These are phyloP conservation scores for Pulveroboletus ravenelii DNA, from an alignment of 768 basidiomycete genomes.

Conservation along the genomic window DNA sequence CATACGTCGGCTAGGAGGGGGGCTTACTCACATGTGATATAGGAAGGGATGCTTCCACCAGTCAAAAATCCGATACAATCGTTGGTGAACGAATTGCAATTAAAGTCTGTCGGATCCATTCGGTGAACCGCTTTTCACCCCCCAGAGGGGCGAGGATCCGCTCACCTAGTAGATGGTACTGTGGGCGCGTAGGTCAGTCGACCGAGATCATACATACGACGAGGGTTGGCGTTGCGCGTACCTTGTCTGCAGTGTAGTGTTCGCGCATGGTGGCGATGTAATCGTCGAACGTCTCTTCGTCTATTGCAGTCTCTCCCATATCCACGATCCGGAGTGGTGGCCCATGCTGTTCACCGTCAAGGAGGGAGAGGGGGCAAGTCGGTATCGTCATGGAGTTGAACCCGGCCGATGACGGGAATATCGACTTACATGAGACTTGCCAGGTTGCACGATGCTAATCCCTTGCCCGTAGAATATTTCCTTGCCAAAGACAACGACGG, in stretches of 20 bases:
- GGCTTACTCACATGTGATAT: slow-evolving; percentile 60
- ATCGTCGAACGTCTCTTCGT: slow-evolving; percentile 81
- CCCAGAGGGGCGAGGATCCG: background rate
- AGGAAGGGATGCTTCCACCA: slow-evolving; percentile 72
- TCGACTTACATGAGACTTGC: slow-evolving; percentile 71
- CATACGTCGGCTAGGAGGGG: background rate
- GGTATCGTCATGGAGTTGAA: too few species aligned
- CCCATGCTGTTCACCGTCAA: slow-evolving; percentile 66
- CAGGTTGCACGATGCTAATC: slow-evolving; percentile 65
- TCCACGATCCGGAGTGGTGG: slow-evolving; percentile 63
- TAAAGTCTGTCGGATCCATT: slow-evolving; percentile 57
- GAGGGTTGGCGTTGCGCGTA: slow-evolving; percentile 30
- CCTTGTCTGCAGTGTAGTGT: slow-evolving; percentile 88
- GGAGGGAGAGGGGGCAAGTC: background rate
- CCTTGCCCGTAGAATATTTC: slow-evolving; percentile 93
- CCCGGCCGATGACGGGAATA: background rate
- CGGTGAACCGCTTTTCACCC: background rate
- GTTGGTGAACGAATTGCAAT: slow-evolving; percentile 93
- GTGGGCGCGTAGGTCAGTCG: background rate
- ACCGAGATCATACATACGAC: background rate
- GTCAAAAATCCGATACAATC: slow-evolving; percentile 86
- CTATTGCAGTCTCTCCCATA: slow-evolving; percentile 76
- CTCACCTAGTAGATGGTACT: slow-evolving; percentile 85
- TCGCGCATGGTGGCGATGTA: slow-evolving; percentile 72
- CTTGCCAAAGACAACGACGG: slow-evolving; percentile 79